Conservation (phyloP, 2,329 filamentous ascomycete species). For the Nigrograna mackinnonii region DNA sequence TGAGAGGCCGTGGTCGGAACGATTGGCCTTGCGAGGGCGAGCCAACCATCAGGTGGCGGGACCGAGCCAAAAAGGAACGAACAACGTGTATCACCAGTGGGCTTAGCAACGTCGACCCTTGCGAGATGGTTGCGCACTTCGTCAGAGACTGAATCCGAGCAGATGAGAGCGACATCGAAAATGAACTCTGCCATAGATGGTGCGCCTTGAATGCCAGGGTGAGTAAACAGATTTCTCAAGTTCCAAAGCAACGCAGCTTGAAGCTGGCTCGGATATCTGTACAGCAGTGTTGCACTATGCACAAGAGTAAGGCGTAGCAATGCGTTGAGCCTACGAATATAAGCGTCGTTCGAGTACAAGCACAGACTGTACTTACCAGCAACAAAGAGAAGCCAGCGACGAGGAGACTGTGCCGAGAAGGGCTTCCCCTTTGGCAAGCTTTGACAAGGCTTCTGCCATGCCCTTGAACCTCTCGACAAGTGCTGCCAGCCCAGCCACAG, state of each 20-base stretch:
- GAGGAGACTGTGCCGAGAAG: not conserved
- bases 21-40: conserved; percentile 42
- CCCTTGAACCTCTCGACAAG: conserved; percentile 36
- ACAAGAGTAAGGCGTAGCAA: conserved; percentile 46
- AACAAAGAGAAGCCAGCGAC: conserved; percentile 15
- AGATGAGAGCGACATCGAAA: conserved; percentile 46
- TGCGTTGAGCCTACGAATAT: conserved; percentile 28
- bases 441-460: conserved; percentile 27
- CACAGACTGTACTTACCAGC: conserved; percentile 20
- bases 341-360: not conserved
- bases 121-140: conserved; percentile 40
- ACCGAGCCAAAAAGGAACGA: conserved; percentile 44
- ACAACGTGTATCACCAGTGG: conserved; percentile 37
- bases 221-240: conserved; percentile 42
- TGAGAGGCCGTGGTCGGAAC: conserved; percentile 8
- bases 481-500: conserved; percentile 22
- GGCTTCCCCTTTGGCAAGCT: conserved; percentile 2
- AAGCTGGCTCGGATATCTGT: conserved; percentile 30
- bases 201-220: conserved; percentile 40
- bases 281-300: conserved; percentile 31
- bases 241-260: conserved; percentile 34
- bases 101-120: conserved; percentile 26
- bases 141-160: conserved; percentile 47
- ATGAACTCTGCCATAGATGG: conserved; percentile 43
- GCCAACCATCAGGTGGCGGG: conserved; percentile 44